Percentiles rank a stretch among this genome's conserved stretches.
phyloP scores from a whole-genome alignment of 192 early-diverging fungal genomes.

The Coemansia sp. region DNA sequence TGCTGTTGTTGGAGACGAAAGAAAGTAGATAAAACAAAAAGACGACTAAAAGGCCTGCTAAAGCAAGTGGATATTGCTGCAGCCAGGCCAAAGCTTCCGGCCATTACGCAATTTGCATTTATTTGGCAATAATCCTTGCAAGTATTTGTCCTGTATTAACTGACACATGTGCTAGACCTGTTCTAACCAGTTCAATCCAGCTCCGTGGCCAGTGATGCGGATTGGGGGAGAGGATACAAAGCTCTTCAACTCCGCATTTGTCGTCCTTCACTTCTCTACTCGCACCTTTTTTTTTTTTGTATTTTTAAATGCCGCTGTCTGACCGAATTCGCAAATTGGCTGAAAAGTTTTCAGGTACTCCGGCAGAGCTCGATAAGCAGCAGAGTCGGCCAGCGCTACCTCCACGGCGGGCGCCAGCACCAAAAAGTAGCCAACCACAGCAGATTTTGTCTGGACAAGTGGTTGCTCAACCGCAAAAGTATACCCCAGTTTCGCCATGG shows the following conservation, averaged over 20 bases:
- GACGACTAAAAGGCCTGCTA: no score
- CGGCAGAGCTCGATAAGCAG: neutral
- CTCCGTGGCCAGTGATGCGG: no score
- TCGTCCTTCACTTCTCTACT: neutral
- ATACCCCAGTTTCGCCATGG: constrained; percentile 3
- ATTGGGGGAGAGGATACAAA: no score
- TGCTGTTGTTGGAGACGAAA: neutral
- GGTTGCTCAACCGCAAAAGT: neutral
- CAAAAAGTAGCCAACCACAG: neutral
- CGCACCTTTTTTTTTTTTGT: neutral
- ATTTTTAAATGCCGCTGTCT: constrained; percentile 32
- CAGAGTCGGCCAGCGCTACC: neutral
- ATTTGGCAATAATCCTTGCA: no score
- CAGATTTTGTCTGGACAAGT: neutral
- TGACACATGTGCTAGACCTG: no score
- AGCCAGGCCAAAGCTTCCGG: no score
- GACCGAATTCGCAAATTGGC: constrained; percentile 32
- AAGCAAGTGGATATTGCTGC: no score
- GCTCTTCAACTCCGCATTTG: no score
- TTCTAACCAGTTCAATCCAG: no score
- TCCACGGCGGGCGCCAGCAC: neutral
- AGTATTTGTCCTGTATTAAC: no score
- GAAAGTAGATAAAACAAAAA: neutral
- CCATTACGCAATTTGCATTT: no score
- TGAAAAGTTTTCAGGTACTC: constrained; percentile 17